Evolutionary conservation across 768 basidiomycete species (phyloP), one percentile per base, ranked within the genome.

Genomic region (Saitozyma sp.): DNA sequence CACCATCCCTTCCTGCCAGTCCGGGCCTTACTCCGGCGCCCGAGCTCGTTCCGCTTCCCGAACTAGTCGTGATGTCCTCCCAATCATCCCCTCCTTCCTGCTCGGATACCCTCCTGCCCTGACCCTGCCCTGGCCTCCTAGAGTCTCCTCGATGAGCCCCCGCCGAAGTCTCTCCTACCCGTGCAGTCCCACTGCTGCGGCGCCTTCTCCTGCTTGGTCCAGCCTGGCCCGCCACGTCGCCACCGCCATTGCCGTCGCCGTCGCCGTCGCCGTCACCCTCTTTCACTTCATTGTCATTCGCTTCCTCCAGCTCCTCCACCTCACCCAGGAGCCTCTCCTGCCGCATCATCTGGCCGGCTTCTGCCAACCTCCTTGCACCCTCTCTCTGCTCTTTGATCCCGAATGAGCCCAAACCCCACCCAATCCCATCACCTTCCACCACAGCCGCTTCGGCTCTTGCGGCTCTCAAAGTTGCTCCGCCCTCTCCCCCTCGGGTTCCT

Each of bases 341-440:
- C 29, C 73, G 54, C 55, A 81, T n/a, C 38, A 72, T 55, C 45
- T 77, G 70, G 64, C 81, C 59, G 54, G 82, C 80, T 63, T 80
- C 61, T 41, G 75, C 74, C 50, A 80, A 66, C 65, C 74, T 52
- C 43, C 56, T 65, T 9, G 71, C 64, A 17, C 68, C 63, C 49
- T 73, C 74, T 39, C 67, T 52, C 54, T 73, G 74, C 49, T 82
- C 81, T 52, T 80, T 75, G n/a, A 86, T 70, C 9, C 84, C 86
- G 77, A 87, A 89, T 62, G 85, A 86, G 2, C 90, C 89, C 54
- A 91, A 78, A 0, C 87, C 88, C 89, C 90, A 91, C 0, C 88
- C 88, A 0, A 82, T 71, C 54, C 76, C 73, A 3, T 73, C 74
- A 41, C 77, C 77, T 62, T 66, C 73, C 41, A 68, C 65, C 57